These are phyloP conservation scores for Cadophora sp. DNA, from an alignment of 2,329 filamentous ascomycete species.

Conservation along the genomic window DNA sequence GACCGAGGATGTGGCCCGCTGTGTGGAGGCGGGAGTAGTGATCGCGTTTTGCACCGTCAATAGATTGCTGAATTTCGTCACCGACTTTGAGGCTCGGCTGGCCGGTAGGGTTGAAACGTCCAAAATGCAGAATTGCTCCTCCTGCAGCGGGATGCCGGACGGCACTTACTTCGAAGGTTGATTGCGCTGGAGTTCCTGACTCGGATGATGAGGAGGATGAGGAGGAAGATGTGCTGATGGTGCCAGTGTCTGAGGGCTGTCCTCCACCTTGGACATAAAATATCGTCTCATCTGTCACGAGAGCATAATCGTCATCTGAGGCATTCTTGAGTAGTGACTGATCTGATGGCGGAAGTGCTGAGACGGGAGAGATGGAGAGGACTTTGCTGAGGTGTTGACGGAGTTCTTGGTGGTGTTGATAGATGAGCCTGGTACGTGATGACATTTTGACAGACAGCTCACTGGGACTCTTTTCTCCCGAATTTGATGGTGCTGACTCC, in stretches of 20 bases:
- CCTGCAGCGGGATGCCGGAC: constrained; percentile 62
- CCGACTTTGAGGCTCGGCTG: constrained; percentile 49
- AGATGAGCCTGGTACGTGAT: constrained; percentile 20
- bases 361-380: constrained; percentile 29
- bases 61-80: constrained; percentile 58
- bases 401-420: constrained; percentile 22
- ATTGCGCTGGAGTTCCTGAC: background rate
- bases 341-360: constrained; percentile 32
- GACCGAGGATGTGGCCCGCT: constrained; percentile 74
- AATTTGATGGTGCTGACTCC: background rate
- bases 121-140: constrained; percentile 70
- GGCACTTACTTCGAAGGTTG: constrained; percentile 58
- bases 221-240: constrained; percentile 49
- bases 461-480: background rate
- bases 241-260: constrained; percentile 72
- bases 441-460: constrained; percentile 8
- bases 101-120: constrained; percentile 53
- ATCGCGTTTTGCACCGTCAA: constrained; percentile 65
- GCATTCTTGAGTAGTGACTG: constrained; percentile 63
- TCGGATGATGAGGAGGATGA: background rate
- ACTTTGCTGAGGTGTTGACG: constrained; percentile 23
- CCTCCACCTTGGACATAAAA: constrained; percentile 80
- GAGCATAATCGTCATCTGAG: constrained; percentile 57
- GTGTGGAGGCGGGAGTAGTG: constrained; percentile 75
- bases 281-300: constrained; percentile 70